Evolutionary conservation across 768 basidiomycete species (phyloP).

Genomic region (Boletus subcaerulescens): DNA sequence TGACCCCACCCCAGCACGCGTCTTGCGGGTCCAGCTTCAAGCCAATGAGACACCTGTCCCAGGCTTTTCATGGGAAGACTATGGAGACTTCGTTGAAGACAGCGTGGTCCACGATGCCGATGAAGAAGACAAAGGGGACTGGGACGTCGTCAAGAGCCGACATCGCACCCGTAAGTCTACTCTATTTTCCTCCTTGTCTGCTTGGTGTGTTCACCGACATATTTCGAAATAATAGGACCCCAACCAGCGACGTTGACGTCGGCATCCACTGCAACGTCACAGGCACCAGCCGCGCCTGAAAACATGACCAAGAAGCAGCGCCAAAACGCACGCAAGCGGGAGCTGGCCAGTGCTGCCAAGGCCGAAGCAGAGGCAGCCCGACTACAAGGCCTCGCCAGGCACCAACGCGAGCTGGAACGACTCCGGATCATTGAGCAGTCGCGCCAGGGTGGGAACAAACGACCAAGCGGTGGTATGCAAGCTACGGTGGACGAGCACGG

Average conservation of each 20-base stretch:
- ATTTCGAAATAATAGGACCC: constrained; percentile 10
- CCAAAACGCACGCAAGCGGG: constrained; percentile 59
- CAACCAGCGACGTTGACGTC: constrained; percentile 9
- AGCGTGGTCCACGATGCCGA: constrained; percentile 53
- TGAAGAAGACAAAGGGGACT: constrained; percentile 70
- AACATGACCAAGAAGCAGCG: constrained; percentile 65
- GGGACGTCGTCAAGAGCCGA: constrained; percentile 71
- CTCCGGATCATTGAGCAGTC: constrained; percentile 47
- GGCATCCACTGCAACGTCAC: constrained; percentile 9
- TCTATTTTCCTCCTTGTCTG: constrained; percentile 8
- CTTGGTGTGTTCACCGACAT: neutral
- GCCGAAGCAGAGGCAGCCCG: constrained; percentile 53
- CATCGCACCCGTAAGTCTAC: constrained; percentile 37
- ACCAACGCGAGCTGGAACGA: constrained; percentile 59
- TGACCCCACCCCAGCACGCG: constrained; percentile 53
- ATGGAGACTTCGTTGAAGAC: constrained; percentile 57
- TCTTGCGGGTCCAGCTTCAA: constrained; percentile 62
- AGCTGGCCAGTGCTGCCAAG: constrained; percentile 56
- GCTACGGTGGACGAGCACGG: constrained; percentile 55
- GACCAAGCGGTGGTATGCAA: constrained; percentile 57
- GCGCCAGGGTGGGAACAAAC: constrained; percentile 24
- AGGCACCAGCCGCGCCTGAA: constrained; percentile 24
- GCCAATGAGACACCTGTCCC: constrained; percentile 56
- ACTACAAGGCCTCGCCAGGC: constrained; percentile 49
- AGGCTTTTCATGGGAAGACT: constrained; percentile 76